These are phyloP conservation scores for Neurospora sp. DNA, from an alignment of 2,329 filamentous ascomycete genomes.

Conservation along the genomic window DNA sequence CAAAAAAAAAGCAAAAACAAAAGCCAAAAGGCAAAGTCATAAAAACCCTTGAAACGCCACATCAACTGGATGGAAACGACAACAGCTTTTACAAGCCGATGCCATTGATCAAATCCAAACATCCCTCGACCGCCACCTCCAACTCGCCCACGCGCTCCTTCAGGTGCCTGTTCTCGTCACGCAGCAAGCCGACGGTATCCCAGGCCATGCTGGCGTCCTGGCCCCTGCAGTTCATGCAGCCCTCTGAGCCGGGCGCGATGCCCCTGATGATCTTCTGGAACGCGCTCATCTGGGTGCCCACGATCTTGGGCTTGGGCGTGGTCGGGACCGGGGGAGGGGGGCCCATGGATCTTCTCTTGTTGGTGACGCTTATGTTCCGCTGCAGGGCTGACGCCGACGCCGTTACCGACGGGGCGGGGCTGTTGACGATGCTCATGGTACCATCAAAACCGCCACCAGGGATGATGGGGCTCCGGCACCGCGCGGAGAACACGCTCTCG, in stretches of 20 bases:
- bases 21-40: not conserved
- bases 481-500: conserved; percentile 47
- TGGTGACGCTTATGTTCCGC: conserved; percentile 7
- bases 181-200: conserved; percentile 52
- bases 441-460: not conserved
- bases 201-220: conserved; percentile 50
- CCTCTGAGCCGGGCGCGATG: conserved; percentile 17
- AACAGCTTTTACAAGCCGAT: conserved; percentile 30
- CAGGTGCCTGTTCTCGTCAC: conserved; percentile 51
- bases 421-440: conserved; percentile 9
- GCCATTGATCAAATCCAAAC: conserved; percentile 49
- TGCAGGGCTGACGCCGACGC: conserved; percentile 9
- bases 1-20: not conserved
- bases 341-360: conserved; percentile 2
- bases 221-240: conserved; percentile 48
- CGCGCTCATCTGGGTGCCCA: conserved; percentile 28
- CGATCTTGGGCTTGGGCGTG: conserved; percentile 18
- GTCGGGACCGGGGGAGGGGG: not conserved
- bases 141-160: conserved; percentile 50
- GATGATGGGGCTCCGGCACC: conserved; percentile 41
- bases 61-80: not conserved
- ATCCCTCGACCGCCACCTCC: conserved; percentile 50
- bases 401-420: conserved; percentile 1
- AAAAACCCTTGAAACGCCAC: conserved; percentile 2
- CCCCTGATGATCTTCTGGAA: conserved; percentile 40